phyloP scores from a whole-genome alignment of 129 eudicot genomes.

The Artemisia annua region DNA sequence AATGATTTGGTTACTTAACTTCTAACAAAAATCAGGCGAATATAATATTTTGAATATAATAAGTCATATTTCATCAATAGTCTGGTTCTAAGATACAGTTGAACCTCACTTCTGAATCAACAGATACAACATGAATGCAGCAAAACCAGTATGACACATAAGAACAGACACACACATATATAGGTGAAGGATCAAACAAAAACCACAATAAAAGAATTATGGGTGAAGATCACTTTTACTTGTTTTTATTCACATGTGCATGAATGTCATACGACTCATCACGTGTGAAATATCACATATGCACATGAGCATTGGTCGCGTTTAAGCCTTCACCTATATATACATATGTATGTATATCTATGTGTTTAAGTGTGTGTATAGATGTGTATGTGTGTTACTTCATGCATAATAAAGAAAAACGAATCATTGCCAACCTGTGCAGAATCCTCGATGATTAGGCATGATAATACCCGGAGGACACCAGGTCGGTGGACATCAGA shows the following conservation, averaged over 20 bases:
- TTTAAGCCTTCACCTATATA: no score
- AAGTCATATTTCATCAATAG: neutral
- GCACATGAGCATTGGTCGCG: no score
- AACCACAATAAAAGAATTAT: no score
- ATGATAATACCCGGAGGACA: slow-evolving; percentile 85
- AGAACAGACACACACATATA: neutral
- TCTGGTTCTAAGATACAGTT: neutral
- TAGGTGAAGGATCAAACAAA: neutral
- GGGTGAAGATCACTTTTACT: neutral
- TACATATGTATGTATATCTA: neutral
- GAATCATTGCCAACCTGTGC: slow-evolving; percentile 56
- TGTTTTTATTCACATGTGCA: no score
- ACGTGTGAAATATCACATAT: no score
- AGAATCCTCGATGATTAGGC: slow-evolving; percentile 83
- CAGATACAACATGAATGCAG: neutral
- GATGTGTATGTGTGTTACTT: neutral
- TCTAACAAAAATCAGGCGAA: slow-evolving; percentile 13
- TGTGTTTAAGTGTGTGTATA: neutral
- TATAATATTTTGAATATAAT: slow-evolving; percentile 6
- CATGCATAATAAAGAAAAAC: slow-evolving; percentile 15
- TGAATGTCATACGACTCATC: no score
- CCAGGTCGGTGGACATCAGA: slow-evolving; percentile 90
- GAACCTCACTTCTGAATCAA: slow-evolving; percentile 4
- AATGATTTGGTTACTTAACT: slow-evolving; percentile 17
- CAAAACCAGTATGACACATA: neutral